These are phyloP conservation scores for Zychaea mexicana DNA, from an alignment of 371 early-diverging fungal species.

Conservation along the genomic window DNA sequence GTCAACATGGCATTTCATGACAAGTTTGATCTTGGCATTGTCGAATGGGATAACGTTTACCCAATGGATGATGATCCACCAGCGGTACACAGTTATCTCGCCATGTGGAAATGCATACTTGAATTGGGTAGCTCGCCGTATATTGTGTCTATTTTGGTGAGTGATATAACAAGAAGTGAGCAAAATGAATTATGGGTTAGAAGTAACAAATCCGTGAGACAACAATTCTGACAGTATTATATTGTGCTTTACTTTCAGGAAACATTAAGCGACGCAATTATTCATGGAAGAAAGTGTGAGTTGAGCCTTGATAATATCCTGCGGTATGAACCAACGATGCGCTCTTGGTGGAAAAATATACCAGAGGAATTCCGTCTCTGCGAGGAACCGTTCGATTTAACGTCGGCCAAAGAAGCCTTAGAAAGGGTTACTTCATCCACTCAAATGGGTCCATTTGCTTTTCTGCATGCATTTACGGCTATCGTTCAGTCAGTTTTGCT, in stretches of 20 bases:
- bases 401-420: neutral
- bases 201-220: too few relatives aligned
- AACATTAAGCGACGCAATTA: neutral
- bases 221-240: neutral
- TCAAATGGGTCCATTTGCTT: neutral
- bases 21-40: neutral
- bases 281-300: neutral
- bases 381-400: neutral
- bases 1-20: neutral
- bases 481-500: neutral
- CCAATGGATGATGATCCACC: neutral
- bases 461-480: neutral
- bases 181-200: neutral
- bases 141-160: neutral
- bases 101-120: neutral
- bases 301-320: neutral
- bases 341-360: neutral
- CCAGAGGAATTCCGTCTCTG: neutral
- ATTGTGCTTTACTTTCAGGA: neutral
- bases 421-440: neutral
- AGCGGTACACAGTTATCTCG: neutral
- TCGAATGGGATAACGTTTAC: neutral
- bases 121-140: neutral
- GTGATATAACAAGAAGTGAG: too few relatives aligned
- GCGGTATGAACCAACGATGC: neutral